Evolutionary conservation across 1,284 basidiomycete species (phyloP), one percentile per base, ranked within the genome.

Genomic region (Sanghuangporus baumii): DNA sequence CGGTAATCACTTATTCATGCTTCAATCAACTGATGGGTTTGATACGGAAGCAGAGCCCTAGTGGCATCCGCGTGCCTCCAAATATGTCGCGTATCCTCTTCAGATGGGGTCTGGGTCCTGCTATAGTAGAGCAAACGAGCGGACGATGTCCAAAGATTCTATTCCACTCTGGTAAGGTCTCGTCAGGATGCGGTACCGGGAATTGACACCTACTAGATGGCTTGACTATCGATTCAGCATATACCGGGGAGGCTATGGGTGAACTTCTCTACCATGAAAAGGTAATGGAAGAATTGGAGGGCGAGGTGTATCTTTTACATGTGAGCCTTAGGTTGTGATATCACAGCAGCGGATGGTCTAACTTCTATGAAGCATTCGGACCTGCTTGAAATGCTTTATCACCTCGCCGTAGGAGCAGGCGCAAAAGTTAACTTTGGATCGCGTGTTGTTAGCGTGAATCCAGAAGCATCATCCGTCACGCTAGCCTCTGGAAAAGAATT

Each of bases 211-310:
- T 34, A 31, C 26, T 31, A 31, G 26, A 31, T 31, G 26, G 26
- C 5, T 31, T 51, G 18, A 6, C 14, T 51, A 2, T 9, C 9
- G 50, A 23, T 9, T 8, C 50, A 51, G 3, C 70, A 79, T 76
- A n/a, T 74, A 77, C 52, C 70, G 74, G 54, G 74, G 58, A 59
- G 18, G 46, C 37, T 12, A 23, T 52, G 16, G 58, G 46, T 31
- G 58, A 59, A 20, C 20, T 59, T 9, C 11, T 57, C 2, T 62
- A 31, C 37, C 46, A 76, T 61, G 76, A 81, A 52, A 78, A 80
- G 20, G 74, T 85, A 2, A 75, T 86, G 61, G 71, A 76, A 58
- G 83, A 84, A 64, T 78, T 79, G 0, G 83, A 83, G 6, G 82
- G 78, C 1, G 78, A 81, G 18, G 82, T 83, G 65, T 68, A 57